Evolutionary conservation across 306 rosid genomes (phyloP).

Genomic region (Gillenia trifoliata): DNA sequence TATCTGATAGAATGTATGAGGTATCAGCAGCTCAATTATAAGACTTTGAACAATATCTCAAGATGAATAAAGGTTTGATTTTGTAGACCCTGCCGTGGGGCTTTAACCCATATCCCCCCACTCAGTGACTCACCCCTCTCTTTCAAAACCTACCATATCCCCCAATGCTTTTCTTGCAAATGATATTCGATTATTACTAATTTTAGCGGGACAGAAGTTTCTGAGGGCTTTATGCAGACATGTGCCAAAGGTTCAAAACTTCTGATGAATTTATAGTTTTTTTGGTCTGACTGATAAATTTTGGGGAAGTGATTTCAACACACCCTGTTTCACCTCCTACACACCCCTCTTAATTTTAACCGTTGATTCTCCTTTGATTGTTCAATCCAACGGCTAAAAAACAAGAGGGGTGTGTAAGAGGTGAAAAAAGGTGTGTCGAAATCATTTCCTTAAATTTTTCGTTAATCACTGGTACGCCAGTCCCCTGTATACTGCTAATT

Average conservation of each 20-base stretch:
- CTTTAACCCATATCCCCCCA: not conserved
- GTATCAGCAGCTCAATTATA: not conserved
- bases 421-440: too few relatives aligned
- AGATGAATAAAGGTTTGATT: not conserved
- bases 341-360: too few relatives aligned
- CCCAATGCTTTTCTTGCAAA: not conserved
- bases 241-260: not conserved
- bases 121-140: not conserved
- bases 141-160: not conserved
- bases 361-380: too few relatives aligned
- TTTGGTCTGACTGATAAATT: too few relatives aligned
- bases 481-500: not conserved
- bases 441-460: too few relatives aligned
- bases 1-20: not conserved
- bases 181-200: not conserved
- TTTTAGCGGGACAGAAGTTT: not conserved
- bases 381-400: too few relatives aligned
- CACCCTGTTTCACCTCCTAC: too few relatives aligned
- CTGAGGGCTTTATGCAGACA: not conserved
- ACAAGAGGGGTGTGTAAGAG: too few relatives aligned
- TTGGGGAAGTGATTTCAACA: too few relatives aligned
- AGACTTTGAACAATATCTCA: not conserved
- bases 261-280: not conserved
- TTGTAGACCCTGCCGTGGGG: not conserved
- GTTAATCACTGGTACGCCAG: not conserved